Evolutionary conservation across 129 eudicot genomes (phyloP), one percentile per base, ranked within the genome.

Genomic region (Silybum marianum): DNA sequence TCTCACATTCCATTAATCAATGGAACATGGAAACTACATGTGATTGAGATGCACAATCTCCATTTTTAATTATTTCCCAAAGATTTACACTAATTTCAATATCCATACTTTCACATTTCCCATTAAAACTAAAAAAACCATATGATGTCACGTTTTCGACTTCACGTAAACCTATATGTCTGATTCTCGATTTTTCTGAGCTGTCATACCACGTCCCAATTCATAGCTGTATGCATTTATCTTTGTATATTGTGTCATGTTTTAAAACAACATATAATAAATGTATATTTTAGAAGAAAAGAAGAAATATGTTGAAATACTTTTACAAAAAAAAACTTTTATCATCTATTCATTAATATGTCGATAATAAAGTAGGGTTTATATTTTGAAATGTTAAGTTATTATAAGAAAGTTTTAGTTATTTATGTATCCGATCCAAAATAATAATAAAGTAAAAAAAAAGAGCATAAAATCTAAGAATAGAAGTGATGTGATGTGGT

Each of bases 21-120:
- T 72, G 83, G 78, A 83, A 83, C 86, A 83, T 83, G 86, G 74
- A 78, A 83, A 78, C 79, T 78, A 63, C 86, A 83, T 83, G 86
- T 83, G 86, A 42, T 72, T 72, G 86, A 83, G 86, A 83, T 83
- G 83, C 75, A 60, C 58, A 77, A 44, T 78, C 79, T 7, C 34
- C 30, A 62, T 77, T 71, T 71, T 78, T 71, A 40, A 83, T 71
- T 60, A 78, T 30, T 39, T 83, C 39, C 40, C 14, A 73, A 83
- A 60, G 70, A 62, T 77, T 77, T 77, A 83, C 78, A 71, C 67
- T 44, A 58, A 6, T 77, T 39, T 83, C 69, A 60, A 83, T 38
- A 28, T 83, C 66, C 48, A 70, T 72, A 12, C 65, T 71, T 58
- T 60, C 71, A 76, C 80, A 30, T 74, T 16, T 30, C 58, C 62